Base-by-base conservation (phyloP, 179 eudicot genomes). In the Beta corolliflora region DNA sequence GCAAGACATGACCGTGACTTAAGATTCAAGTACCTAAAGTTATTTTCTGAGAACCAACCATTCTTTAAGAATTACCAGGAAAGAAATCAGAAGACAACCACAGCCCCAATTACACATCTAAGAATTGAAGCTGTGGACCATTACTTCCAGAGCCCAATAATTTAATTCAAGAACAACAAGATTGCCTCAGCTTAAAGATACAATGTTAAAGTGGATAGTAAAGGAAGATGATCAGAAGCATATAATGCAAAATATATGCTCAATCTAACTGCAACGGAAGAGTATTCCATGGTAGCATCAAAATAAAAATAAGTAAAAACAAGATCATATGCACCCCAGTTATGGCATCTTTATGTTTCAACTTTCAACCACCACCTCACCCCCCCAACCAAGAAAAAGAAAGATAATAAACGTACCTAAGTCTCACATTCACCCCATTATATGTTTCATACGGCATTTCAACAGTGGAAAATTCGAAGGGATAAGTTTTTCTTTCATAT, bases 391-490 rank as follows among this genome's bases (percentile, higher is more conserved):
- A 67, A 12, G 8, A 10, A 23, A 4, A n/a, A 16, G 15, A 4
- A 31, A 18, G 31, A 4, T 9, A 19, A 59, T 21, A 54, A 65
- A 82, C 92, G 72, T 85, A 96, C 99, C 99, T 91, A 80, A 96
- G 98, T 85, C 99, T 92, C 86, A 96, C 97, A 75, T 94, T 96
- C 81, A 89, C 97, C 78, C 99, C 99, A 86, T 90, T 94, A 83
- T 96, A 96, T 29, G 99, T 91, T 83, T 96, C 99, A 83, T 96
- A 93, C 9, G 99, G 98, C 99, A 96, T 96, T 83, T 96, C 99
- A 68, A 96, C 99, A 0, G 99, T 93, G 53, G 99, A 94, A 88
- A 96, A 96, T 77, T 96, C 99, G 78, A 96, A 96, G 52, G 93
- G 91, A 79, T 86, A 96, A 46, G 91, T 90, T 88, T 96, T 96